Percentiles rank a stretch among this genome's conserved stretches.
These are phyloP conservation scores for Toxoplasma gondii DNA, from an alignment of 169 alveolate species.

Conservation along the genomic window DNA sequence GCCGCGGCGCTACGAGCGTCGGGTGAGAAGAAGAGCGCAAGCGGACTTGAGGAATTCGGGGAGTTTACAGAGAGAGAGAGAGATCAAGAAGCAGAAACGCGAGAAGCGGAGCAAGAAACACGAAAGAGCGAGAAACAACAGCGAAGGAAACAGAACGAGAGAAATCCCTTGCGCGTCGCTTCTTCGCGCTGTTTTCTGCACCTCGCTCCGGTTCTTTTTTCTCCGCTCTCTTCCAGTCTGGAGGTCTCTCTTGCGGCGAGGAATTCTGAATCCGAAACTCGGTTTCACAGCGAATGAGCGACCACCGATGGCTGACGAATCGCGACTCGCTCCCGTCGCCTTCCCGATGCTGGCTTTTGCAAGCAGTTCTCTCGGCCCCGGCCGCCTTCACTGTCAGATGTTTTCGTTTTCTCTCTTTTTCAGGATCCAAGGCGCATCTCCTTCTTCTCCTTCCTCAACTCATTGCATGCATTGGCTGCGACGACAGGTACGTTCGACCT, in stretches of 20 bases:
- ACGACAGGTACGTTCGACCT: slow-evolving; percentile 5
- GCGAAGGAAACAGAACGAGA: too few species aligned
- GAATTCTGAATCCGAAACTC: not conserved
- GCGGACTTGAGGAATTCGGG: too few species aligned
- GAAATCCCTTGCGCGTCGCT: too few species aligned
- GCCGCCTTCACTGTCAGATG: not conserved
- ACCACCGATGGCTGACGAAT: not conserved
- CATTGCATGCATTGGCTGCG: not conserved
- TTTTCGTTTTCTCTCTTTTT: not conserved
- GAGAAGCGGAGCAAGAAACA: too few species aligned
- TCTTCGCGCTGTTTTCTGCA: too few species aligned
- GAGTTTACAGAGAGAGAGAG: too few species aligned
- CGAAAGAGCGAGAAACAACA: too few species aligned
- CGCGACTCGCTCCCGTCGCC: not conserved
- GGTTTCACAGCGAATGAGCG: not conserved
- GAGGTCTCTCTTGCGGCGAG: too few species aligned
- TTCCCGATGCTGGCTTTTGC: not conserved
- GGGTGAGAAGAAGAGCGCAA: too few species aligned
- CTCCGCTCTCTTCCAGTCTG: too few species aligned
- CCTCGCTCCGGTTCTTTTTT: not conserved
- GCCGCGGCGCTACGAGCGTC: too few species aligned
- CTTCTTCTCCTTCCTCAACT: slow-evolving; percentile 19
- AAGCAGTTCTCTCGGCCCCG: not conserved
- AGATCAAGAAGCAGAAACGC: too few species aligned
- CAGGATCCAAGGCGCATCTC: slow-evolving; percentile 25